Percentiles rank a stretch among this genome's conserved stretches.
phyloP scores from a whole-genome alignment of 2,329 filamentous ascomycete genomes.

The Calonectria hawksworthii region DNA sequence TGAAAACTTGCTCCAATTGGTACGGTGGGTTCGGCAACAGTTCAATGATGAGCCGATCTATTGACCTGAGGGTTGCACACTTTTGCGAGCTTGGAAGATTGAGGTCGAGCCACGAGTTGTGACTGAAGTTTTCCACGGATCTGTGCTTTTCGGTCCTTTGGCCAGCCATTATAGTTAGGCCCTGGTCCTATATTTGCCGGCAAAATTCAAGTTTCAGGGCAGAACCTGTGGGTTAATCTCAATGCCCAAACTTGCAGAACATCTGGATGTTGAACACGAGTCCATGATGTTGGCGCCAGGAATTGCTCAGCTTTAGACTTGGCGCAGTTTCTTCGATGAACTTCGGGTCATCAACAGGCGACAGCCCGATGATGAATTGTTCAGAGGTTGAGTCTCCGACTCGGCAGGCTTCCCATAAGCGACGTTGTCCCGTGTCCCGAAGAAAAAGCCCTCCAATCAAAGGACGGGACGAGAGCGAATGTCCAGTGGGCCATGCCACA shows the following conservation, averaged over 20 bases:
- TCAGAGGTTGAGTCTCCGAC: neutral
- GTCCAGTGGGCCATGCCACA: neutral
- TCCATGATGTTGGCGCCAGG: neutral
- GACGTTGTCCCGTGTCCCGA: conserved; percentile 24
- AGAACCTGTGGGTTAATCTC: neutral
- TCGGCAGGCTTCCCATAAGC: conserved; percentile 13
- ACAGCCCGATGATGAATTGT: conserved; percentile 11
- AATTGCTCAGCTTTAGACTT: neutral
- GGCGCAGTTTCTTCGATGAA: neutral
- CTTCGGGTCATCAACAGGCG: neutral
- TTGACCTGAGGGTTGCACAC: neutral
- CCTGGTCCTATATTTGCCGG: neutral
- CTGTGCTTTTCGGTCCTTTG: neutral
- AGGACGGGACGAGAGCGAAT: neutral
- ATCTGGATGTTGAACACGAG: neutral
- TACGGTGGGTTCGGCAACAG: neutral
- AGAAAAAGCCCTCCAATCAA: conserved; percentile 28
- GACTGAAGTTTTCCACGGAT: neutral
- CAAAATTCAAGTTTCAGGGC: neutral
- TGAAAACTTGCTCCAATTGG: conserved; percentile 1
- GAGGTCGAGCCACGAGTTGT: neutral
- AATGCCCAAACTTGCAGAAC: neutral
- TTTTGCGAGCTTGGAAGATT: too few species aligned
- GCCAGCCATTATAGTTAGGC: neutral
- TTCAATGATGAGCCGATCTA: neutral